Evolutionary conservation across 2,329 filamentous ascomycete genomes (phyloP), one percentile per base, ranked within the genome.

Genomic region (Talaromyces funiculosus): DNA sequence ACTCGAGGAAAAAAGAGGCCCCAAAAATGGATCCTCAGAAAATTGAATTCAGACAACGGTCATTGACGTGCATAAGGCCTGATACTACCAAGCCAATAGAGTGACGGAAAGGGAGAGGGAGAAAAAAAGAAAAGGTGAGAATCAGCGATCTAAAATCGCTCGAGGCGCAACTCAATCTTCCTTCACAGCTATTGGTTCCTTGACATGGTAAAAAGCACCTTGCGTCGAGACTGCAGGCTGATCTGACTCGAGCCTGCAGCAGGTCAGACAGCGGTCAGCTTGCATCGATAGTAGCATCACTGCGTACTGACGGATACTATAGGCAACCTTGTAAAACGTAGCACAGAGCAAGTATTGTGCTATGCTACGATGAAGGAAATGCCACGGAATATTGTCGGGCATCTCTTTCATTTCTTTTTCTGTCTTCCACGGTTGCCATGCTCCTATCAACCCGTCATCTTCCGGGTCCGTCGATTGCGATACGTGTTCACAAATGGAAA

Each of bases 161-260:
- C 5, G 45, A 51, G 45, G 45, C 45, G 26, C 16, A 31, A 14
- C n/a, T 51, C 47, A 20, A 12, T 5, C 12, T 57, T 24, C 26
- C 22, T 18, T 35, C 10, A 14, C 18, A 35, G 54, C n/a, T n/a
- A 57, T 57, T 57, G 54, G 54, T 33, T 45, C 38, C n/a, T 56
- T 33, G 40, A 22, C 5, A 33, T 45, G 54, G 37, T 35, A 35
- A 49, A 7, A 47, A 29, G 18, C 29, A 45, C 55, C 55, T 49
- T 57, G 55, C 55, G 42, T 57, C 42, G 18, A 47, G 35, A 49
- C 20, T 38, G 14, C 22, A 57, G 37, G 24, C 24, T 35, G 47
- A 49, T 31, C 24, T 29, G 45, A 49, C 45, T 51, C 29, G 29
- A 51, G 29, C 9, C 29, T 51, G 47, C 47, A 51, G 26, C 26